These are phyloP conservation scores for Neurospora crassa DNA, from an alignment of 2,329 filamentous ascomycete genomes.

Conservation along the genomic window DNA sequence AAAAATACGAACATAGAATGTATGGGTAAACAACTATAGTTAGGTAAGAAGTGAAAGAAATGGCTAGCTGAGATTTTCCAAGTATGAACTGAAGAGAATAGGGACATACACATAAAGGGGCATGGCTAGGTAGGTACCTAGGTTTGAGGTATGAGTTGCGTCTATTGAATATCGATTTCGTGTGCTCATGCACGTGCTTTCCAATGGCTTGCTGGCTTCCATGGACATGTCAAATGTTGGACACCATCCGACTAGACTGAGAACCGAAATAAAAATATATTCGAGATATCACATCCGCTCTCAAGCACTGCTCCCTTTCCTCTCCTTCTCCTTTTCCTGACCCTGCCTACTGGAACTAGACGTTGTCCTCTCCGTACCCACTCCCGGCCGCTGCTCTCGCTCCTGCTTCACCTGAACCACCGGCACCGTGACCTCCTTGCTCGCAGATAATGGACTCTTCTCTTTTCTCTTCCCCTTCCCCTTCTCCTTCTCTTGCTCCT, in stretches of 20 bases:
- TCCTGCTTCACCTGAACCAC: constrained; percentile 3
- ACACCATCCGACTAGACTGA: neutral
- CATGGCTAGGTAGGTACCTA: neutral
- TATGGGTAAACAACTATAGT: no score
- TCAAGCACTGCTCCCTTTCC: neutral
- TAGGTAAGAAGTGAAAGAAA: no score
- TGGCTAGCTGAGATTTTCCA: no score
- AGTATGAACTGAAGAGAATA: neutral
- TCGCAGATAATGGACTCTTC: neutral
- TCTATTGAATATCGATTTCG: neutral
- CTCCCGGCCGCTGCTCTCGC: neutral
- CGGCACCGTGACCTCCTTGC: neutral
- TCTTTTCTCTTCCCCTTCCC: neutral
- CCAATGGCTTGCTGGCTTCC: neutral
- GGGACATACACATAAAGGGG: neutral
- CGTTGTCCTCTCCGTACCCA: neutral
- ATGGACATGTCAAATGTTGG: neutral
- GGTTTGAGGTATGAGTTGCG: neutral
- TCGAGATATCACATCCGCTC: no score
- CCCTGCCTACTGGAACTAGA: neutral
- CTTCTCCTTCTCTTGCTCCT: neutral
- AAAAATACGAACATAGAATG: no score
- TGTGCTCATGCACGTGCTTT: neutral
- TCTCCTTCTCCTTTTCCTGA: neutral
- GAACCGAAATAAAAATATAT: no score